These are phyloP conservation scores for Russula olivacea DNA, from an alignment of 768 basidiomycete genomes.

Conservation along the genomic window DNA sequence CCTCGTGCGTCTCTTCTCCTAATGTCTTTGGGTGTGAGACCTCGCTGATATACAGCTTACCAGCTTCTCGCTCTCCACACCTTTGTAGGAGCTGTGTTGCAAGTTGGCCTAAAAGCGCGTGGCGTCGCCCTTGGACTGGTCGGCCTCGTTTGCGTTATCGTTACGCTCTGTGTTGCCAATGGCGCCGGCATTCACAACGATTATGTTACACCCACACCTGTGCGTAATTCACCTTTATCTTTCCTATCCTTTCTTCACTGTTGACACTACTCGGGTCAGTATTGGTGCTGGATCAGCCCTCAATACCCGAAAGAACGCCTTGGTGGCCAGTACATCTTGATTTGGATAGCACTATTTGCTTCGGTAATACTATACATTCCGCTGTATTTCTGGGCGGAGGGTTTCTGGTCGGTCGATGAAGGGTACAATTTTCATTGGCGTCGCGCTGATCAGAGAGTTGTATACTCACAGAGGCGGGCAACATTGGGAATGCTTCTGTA, in stretches of 20 bases:
- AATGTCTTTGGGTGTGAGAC: background rate
- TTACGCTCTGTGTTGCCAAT: constrained; percentile 35
- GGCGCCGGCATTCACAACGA: constrained; percentile 23
- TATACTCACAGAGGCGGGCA: constrained; percentile 2
- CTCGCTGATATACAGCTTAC: constrained; percentile 27
- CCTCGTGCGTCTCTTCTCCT: constrained; percentile 31
- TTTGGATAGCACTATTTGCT: background rate
- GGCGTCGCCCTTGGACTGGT: constrained; percentile 25
- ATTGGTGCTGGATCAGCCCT: constrained; percentile 5
- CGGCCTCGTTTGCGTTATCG: constrained; percentile 1
- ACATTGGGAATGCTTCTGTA: constrained; percentile 30
- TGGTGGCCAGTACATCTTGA: background rate
- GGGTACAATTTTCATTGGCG: constrained; percentile 33
- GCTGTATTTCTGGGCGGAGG: too few species aligned
- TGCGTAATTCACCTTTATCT: background rate
- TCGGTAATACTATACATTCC: too few species aligned
- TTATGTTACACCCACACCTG: constrained; percentile 36
- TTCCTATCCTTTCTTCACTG: background rate
- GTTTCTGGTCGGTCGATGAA: background rate
- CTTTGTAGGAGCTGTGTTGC: constrained; percentile 37
- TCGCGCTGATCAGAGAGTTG: constrained; percentile 3
- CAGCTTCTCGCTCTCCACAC: constrained; percentile 37
- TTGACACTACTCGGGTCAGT: background rate
- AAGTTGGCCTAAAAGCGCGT: constrained; percentile 30
- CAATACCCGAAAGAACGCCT: background rate